Conservation (phyloP, 495 filamentous ascomycete genomes). For the Tuber aestivum region DNA sequence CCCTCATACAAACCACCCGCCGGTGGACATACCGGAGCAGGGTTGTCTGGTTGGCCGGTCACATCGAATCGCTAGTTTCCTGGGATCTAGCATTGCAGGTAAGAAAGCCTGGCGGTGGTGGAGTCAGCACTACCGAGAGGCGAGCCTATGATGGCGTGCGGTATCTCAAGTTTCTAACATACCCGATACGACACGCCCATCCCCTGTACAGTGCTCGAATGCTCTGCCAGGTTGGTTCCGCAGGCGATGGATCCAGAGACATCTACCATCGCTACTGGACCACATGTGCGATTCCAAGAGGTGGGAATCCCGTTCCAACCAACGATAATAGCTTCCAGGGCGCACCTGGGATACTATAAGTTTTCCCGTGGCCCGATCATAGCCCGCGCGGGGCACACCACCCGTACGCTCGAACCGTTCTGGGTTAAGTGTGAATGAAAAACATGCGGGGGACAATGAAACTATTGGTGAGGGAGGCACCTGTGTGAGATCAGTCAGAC, state of each 20-base stretch:
- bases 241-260: neutral
- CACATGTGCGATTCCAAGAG: conserved; percentile 4
- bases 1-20: neutral
- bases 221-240: neutral
- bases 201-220: no score
- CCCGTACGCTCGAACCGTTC: neutral
- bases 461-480: neutral
- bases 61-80: neutral
- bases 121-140: neutral
- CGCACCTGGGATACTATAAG: neutral
- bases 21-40: neutral
- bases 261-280: neutral
- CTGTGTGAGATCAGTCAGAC: neutral
- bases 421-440: neutral
- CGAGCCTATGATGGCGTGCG: neutral
- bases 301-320: neutral
- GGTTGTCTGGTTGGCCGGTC: neutral
- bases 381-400: neutral
- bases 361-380: neutral
- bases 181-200: neutral
- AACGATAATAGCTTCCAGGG: neutral
- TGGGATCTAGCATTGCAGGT: neutral
- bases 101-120: neutral
- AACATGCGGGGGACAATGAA: neutral
- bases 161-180: neutral